Evolutionary conservation across 2,329 filamentous ascomycete genomes (phyloP), one percentile per base, ranked within the genome.

Genomic region (Alternaria sp.): DNA sequence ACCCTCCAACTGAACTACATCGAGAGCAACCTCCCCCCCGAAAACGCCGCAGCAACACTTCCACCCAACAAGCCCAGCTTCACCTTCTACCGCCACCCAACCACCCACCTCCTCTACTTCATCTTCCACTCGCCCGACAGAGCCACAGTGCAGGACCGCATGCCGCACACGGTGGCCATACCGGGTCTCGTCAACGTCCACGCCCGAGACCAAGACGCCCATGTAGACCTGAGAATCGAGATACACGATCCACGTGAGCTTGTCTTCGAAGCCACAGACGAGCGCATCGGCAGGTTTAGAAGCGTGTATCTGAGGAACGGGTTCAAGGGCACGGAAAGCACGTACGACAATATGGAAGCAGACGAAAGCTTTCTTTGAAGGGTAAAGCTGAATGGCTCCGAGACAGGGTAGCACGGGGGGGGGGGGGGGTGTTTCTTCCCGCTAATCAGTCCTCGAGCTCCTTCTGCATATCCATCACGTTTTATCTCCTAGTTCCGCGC

Each of bases 111-210:
- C 0, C 49, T 71, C 7, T 68, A 70, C 50, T 73, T 74, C 58
- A 70, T 74, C 48, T 72, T 65, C 31, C 68, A 62, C 48, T 68
- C 64, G 2, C 72, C 71, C 0, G 70, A 73, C 41, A 54, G 40
- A 8, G 63, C 65, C 1, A 49, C 66, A 0, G 72, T 74, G 31
- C 65, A 70, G 36, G 44, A 65, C 33, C 70, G 71, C 11, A 74
- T 73, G 72, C 68, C 64, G 39, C 67, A 72, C 49, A 73, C 66
- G 1, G 66, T 75, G 64, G 70, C 71, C 3, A 68, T 73, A 11
- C 63, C 69, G 0, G 70, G 68, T 2, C 60, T 75, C 1, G 56
- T 73, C 24, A 73, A 69, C 23, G 58, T 74, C 13, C 72, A 69
- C n/a, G 66, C 69, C 1, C 59, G 65, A 34, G 67, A 72, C 21